Percentiles rank a stretch among this genome's conserved stretches.
These are phyloP conservation scores for Bruguiera hainesii DNA, from an alignment of 441 rosid species.

Conservation along the genomic window DNA sequence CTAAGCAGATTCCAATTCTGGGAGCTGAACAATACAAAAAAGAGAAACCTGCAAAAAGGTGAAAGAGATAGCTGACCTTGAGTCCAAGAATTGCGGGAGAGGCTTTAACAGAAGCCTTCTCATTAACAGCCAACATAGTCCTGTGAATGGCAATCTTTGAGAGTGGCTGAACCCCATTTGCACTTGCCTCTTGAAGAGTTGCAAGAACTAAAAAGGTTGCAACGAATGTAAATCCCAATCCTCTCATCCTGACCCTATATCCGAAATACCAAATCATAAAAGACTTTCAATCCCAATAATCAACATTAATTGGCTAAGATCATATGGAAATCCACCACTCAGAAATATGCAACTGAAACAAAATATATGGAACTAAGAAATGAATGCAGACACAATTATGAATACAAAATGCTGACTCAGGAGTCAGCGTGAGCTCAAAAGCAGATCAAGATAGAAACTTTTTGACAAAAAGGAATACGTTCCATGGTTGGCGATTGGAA, in stretches of 20 bases:
- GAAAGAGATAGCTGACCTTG: slow-evolving; percentile 30
- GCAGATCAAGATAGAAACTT: neutral
- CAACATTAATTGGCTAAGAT: too few relatives aligned
- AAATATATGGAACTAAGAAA: too few relatives aligned
- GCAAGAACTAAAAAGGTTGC: slow-evolving; percentile 37
- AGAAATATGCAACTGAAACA: too few relatives aligned
- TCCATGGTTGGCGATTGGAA: neutral
- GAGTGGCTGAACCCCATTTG: slow-evolving; percentile 66
- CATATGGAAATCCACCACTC: too few relatives aligned
- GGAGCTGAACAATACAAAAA: neutral
- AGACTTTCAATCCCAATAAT: neutral
- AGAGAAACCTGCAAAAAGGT: neutral
- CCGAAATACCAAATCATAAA: slow-evolving; percentile 18
- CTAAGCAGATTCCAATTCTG: neutral
- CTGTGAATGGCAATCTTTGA: slow-evolving; percentile 53
- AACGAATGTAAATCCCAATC: slow-evolving; percentile 24
- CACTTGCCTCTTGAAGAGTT: slow-evolving; percentile 32
- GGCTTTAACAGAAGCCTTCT: slow-evolving; percentile 48
- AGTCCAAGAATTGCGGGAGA: slow-evolving; percentile 62
- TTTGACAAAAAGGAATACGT: neutral
- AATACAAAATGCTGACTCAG: neutral
- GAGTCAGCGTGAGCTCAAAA: neutral
- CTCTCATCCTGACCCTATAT: slow-evolving; percentile 31
- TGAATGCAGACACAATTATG: too few relatives aligned
- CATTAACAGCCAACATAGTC: slow-evolving; percentile 36